These are phyloP conservation scores for Microcyclosporella mali DNA, from an alignment of 2,329 filamentous ascomycete species.

Conservation along the genomic window DNA sequence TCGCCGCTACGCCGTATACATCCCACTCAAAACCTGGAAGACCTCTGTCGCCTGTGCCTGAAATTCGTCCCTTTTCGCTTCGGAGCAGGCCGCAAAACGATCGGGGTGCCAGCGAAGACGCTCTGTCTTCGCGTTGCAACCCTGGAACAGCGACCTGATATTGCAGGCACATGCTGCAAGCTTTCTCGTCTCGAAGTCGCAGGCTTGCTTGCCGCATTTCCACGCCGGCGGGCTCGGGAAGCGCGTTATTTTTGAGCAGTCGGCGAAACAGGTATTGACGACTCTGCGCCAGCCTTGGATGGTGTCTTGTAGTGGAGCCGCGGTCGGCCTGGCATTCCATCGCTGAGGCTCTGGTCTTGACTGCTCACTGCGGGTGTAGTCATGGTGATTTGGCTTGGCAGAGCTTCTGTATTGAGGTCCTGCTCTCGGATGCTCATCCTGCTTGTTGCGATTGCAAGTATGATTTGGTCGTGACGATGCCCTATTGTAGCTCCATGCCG, in stretches of 20 bases:
- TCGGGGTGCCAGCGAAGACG: constrained; percentile 10
- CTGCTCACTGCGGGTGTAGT: too few species aligned
- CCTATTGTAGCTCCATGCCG: too few species aligned
- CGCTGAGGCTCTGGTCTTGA: too few species aligned
- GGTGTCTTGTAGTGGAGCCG: neutral
- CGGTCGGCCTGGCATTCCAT: neutral
- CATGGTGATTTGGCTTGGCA: too few species aligned
- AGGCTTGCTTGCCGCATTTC: neutral
- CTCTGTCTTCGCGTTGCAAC: constrained; percentile 7
- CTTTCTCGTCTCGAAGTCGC: neutral
- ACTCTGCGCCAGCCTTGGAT: neutral
- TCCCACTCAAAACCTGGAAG: constrained; percentile 7
- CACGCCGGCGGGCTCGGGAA: constrained; percentile 2
- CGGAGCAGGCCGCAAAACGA: constrained; percentile 8
- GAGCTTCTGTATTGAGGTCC: too few species aligned
- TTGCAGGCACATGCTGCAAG: neutral
- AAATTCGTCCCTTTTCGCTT: constrained; percentile 6
- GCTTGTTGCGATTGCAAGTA: too few species aligned
- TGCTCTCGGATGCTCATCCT: too few species aligned
- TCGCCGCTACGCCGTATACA: constrained; percentile 3
- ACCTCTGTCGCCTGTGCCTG: constrained; percentile 9
- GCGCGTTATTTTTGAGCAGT: neutral
- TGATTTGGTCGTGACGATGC: too few species aligned
- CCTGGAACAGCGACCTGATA: neutral
- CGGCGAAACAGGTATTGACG: neutral